Evolutionary conservation across 2,329 filamentous ascomycete species (phyloP).

Genomic region (Massarina eburnea): DNA sequence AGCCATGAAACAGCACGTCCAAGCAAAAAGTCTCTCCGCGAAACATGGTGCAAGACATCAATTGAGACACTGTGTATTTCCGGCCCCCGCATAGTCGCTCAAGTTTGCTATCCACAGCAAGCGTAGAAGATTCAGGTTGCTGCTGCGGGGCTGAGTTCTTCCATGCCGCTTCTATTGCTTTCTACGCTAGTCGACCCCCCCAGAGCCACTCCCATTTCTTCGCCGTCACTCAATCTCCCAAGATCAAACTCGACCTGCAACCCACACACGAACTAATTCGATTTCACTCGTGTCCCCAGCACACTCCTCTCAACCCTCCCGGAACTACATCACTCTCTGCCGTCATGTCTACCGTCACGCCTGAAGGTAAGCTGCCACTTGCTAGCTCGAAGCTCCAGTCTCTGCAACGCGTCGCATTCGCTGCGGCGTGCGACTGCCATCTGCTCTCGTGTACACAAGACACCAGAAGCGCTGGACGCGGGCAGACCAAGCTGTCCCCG

Average conservation of each 20-base stretch:
- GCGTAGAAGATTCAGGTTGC: not conserved
- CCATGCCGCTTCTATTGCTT: slow-evolving; percentile 42
- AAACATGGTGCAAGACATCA: not conserved
- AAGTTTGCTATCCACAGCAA: not conserved
- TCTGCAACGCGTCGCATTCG: slow-evolving; percentile 1
- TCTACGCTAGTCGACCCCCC: slow-evolving; percentile 39
- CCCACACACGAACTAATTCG: slow-evolving; percentile 1
- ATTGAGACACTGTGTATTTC: not conserved
- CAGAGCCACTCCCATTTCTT: slow-evolving; percentile 38
- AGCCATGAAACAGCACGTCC: too few relatives aligned
- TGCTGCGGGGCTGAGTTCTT: slow-evolving; percentile 27
- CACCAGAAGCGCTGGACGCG: not conserved
- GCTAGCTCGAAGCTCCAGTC: slow-evolving; percentile 6
- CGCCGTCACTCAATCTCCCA: slow-evolving; percentile 19
- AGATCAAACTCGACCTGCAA: not conserved
- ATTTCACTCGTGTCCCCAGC: slow-evolving; percentile 1
- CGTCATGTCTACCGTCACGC: slow-evolving; percentile 38
- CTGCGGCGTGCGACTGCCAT: too few relatives aligned
- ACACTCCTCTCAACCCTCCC: slow-evolving; percentile 3
- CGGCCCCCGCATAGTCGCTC: too few relatives aligned
- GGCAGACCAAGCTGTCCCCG: not conserved
- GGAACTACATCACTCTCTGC: slow-evolving; percentile 5
- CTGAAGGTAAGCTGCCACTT: slow-evolving; percentile 44
- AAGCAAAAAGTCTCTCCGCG: not conserved
- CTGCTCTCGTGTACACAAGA: not conserved